Conservation (phyloP, 768 basidiomycete species). For the Clavaria fumosa region DNA sequence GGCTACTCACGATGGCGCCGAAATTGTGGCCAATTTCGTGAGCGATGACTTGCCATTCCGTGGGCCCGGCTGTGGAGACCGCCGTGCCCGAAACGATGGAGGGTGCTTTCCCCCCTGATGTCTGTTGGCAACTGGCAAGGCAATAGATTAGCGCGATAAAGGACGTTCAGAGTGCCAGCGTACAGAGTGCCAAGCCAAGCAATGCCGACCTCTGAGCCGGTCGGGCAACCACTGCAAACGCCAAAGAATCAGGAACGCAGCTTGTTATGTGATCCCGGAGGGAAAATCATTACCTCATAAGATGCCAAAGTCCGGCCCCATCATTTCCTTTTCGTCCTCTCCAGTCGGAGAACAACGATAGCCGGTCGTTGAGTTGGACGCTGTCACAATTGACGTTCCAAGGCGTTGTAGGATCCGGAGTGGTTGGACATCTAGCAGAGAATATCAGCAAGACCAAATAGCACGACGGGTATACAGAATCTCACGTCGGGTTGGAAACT, state of each 20-base stretch:
- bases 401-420: slow-evolving; percentile 32
- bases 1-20: slow-evolving; percentile 60
- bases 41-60: slow-evolving; percentile 72
- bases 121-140: slow-evolving; percentile 36
- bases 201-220: slow-evolving; percentile 72
- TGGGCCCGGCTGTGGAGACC: slow-evolving; percentile 60
- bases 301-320: slow-evolving; percentile 72
- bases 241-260: no score
- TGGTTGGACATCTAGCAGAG: slow-evolving; percentile 40
- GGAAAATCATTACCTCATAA: no score
- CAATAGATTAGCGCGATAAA: background rate
- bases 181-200: slow-evolving; percentile 77
- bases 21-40: slow-evolving; percentile 85
- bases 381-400: slow-evolving; percentile 68
- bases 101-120: slow-evolving; percentile 27
- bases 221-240: slow-evolving; percentile 64
- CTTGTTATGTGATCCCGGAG: no score
- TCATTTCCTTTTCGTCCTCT: slow-evolving; percentile 59
- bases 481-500: slow-evolving; percentile 43
- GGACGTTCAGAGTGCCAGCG: slow-evolving; percentile 12
- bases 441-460: slow-evolving; percentile 4
- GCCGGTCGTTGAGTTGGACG: slow-evolving; percentile 44
- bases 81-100: slow-evolving; percentile 63
- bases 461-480: slow-evolving; percentile 5
- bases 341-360: slow-evolving; percentile 75